Evolutionary conservation across 805 yeast genomes (phyloP).

Genomic region (Suhomyces sp.): DNA sequence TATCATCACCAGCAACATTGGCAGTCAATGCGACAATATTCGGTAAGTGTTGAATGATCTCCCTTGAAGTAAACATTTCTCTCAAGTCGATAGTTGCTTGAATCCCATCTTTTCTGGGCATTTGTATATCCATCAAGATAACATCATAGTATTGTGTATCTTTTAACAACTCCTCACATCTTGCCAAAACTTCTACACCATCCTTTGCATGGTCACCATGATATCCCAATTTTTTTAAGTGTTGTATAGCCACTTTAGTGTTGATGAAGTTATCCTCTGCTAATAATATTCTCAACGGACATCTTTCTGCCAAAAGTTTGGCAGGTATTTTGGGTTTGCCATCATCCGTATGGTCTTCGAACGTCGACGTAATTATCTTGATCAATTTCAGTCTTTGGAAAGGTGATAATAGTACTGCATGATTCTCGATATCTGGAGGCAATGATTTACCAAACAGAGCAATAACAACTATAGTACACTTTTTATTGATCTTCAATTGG

Average conservation of each 20-base stretch:
- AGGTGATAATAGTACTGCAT: slow-evolving; percentile 28
- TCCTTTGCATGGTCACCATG: slow-evolving; percentile 52
- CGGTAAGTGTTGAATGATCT: slow-evolving; percentile 26
- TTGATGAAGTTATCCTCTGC: slow-evolving; percentile 58
- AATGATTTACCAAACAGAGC: slow-evolving; percentile 31
- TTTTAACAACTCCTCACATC: slow-evolving; percentile 26
- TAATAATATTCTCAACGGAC: slow-evolving; percentile 48
- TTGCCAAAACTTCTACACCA: slow-evolving; percentile 45
- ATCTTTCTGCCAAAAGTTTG: slow-evolving; percentile 10
- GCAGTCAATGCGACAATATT: slow-evolving; percentile 49
- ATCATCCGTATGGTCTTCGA: slow-evolving; percentile 2
- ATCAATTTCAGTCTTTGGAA: slow-evolving; percentile 26
- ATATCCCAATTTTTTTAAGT: slow-evolving; percentile 50
- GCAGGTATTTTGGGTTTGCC: background rate
- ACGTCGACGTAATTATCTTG: slow-evolving; percentile 3
- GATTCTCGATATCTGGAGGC: slow-evolving; percentile 21
- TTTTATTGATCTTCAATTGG: slow-evolving; percentile 3
- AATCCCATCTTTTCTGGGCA: slow-evolving; percentile 60
- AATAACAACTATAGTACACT: slow-evolving; percentile 21
- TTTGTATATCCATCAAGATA: slow-evolving; percentile 56
- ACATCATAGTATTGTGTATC: slow-evolving; percentile 43
- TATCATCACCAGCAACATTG: slow-evolving; percentile 54
- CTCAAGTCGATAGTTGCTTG: slow-evolving; percentile 43
- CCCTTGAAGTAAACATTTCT: slow-evolving; percentile 24
- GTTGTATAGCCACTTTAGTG: slow-evolving; percentile 50